phyloP scores from a whole-genome alignment of 176 grass and related monocot genomes.

The Juncus effusus region DNA sequence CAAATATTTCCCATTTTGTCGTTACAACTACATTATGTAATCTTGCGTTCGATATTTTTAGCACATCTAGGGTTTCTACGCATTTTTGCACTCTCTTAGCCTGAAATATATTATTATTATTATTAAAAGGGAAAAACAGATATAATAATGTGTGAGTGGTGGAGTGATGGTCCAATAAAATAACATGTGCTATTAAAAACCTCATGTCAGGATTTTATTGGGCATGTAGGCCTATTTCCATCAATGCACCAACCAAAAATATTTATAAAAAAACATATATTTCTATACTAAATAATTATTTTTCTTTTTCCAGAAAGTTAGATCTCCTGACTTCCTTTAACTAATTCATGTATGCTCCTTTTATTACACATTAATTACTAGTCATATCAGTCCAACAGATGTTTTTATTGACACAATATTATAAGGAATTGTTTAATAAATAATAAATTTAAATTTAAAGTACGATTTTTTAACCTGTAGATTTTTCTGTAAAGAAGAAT shows the following conservation, averaged over 20 bases:
- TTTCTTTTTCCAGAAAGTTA: too few relatives aligned
- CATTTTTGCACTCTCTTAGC: slow-evolving; percentile 96
- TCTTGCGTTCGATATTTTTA: slow-evolving; percentile 63
- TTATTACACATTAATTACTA: too few relatives aligned
- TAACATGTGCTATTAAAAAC: slow-evolving; percentile 1
- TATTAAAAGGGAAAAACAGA: slow-evolving; percentile 15
- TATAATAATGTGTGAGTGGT: not conserved
- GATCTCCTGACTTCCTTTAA: too few relatives aligned
- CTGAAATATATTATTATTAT: slow-evolving; percentile 22
- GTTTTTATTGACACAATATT: too few relatives aligned
- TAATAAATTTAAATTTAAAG: too few relatives aligned
- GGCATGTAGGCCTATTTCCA: slow-evolving; percentile 15
- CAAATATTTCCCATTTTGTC: slow-evolving; percentile 92
- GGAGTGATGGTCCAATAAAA: not conserved
- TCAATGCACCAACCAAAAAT: not conserved
- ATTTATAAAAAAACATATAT: too few relatives aligned
- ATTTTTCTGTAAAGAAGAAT: slow-evolving; percentile 61
- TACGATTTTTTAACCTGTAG: slow-evolving; percentile 50
- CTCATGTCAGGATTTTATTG: not conserved
- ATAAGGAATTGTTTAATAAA: too few relatives aligned
- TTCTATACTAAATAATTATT: too few relatives aligned
- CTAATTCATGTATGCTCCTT: too few relatives aligned
- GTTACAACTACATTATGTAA: slow-evolving; percentile 59
- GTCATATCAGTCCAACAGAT: too few relatives aligned
- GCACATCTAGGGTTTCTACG: slow-evolving; percentile 81